Evolutionary conservation across 2,329 filamentous ascomycete species (phyloP), one percentile per base, ranked within the genome.

Genomic region (Stylonectria norvegica): DNA sequence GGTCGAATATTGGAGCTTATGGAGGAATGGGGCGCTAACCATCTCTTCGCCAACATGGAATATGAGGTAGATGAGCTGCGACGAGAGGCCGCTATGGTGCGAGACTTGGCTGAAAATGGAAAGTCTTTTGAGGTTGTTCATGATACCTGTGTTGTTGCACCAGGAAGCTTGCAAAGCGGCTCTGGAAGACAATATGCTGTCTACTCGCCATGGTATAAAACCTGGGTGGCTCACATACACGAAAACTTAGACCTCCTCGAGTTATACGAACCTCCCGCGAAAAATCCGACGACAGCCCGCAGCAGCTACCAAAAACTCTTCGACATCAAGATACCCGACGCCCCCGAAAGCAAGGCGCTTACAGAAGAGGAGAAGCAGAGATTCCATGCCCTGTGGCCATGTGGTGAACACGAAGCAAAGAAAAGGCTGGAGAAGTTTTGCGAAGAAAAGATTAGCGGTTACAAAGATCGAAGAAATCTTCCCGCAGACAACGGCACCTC

Each of bases 41-140:
- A 93, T 55, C 50, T 95, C 3, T 94, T 81, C 55, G 81, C 85
- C 34, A 95, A 95, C 58, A 79, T 89, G 42, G 89, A 95, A 60
- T 95, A 95, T 56, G 90, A 95, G 61, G 88, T 94, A 0, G 90
- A 96, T 58, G 90, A 95, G 65, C 65, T 95, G 42, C 73, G 89
- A 30, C 74, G 89, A 5, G 90, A 96, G 55, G 79, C 81, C 1
- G 71, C 70, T 19, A 65, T 95, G 55, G 73, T 87, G 1, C 73
- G 69, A 19, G 62, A 72, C 28, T 78, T 84, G 44, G 65, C 83
- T 1, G 72, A 80, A 12, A 76, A 75, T 10, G 83, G 78, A 0
- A 78, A 91, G 33, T 72, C 76, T 2, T 81, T 94, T 50, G 75
- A 83, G n/a, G 76, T 83, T 0, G 72, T 85, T 2, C 86, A 90